phyloP scores from a whole-genome alignment of 768 basidiomycete genomes.

The Tylopilus subfusipes region DNA sequence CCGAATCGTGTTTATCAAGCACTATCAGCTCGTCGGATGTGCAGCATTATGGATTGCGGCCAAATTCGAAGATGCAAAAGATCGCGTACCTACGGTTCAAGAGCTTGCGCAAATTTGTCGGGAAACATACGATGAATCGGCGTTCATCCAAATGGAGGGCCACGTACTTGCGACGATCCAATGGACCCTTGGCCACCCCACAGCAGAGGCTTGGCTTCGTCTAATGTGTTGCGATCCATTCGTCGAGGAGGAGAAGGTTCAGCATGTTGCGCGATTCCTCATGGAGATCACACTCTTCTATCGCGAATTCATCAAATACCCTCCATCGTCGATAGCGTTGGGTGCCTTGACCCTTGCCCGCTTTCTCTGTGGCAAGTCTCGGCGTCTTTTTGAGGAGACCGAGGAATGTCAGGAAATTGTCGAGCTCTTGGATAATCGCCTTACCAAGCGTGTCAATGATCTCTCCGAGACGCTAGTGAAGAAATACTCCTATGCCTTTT shows the following conservation, averaged over 20 bases:
- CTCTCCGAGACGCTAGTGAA: constrained; percentile 95
- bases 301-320: constrained; percentile 86
- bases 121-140: constrained; percentile 94
- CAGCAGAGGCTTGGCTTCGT: constrained; percentile 96
- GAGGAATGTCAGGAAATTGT: constrained; percentile 82
- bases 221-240: constrained; percentile 70
- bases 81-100: constrained; percentile 93
- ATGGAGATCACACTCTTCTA: constrained; percentile 99
- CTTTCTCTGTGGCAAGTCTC: constrained; percentile 77
- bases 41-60: constrained; percentile 99
- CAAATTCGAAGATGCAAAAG: constrained; percentile 99
- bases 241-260: constrained; percentile 84
- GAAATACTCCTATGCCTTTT: constrained; percentile 97
- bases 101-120: constrained; percentile 95
- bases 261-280: constrained; percentile 93
- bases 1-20: constrained; percentile 97
- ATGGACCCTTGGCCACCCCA: constrained; percentile 96
- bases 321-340: constrained; percentile 84
- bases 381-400: constrained; percentile 79
- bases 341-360: constrained; percentile 87
- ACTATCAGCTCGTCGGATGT: constrained; percentile 98
- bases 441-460: constrained; percentile 85
- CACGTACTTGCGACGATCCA: constrained; percentile 95
- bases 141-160: constrained; percentile 99
- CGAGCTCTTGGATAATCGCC: constrained; percentile 77